These are phyloP conservation scores for Mycosphaerelloides madeirae DNA, from an alignment of 2,329 filamentous ascomycete species.

Conservation along the genomic window DNA sequence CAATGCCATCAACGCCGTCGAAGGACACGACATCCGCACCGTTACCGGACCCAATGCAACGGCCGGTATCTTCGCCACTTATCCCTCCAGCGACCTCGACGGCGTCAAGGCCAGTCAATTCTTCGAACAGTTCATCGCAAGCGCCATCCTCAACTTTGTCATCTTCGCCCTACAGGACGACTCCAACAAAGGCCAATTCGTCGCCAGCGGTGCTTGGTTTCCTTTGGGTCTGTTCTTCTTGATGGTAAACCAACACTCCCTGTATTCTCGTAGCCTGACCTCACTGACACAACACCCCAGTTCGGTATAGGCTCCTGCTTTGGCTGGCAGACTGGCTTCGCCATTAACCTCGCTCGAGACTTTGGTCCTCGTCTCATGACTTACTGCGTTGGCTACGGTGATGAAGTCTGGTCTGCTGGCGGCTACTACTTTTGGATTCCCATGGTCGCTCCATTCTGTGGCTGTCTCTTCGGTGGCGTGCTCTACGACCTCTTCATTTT, in stretches of 20 bases:
- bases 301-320: slow-evolving; percentile 64
- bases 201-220: slow-evolving; percentile 43
- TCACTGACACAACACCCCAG: slow-evolving; percentile 9
- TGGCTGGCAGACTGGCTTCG: slow-evolving; percentile 67
- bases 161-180: slow-evolving; percentile 64
- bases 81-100: slow-evolving; percentile 59
- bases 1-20: slow-evolving; percentile 55
- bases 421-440: slow-evolving; percentile 65
- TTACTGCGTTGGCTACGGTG: slow-evolving; percentile 63
- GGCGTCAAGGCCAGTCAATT: slow-evolving; percentile 54
- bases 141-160: slow-evolving; percentile 62
- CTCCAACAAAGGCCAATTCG: slow-evolving; percentile 35
- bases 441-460: slow-evolving; percentile 62
- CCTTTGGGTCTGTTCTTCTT: slow-evolving; percentile 61
- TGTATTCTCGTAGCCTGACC: neutral
- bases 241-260: slow-evolving; percentile 35
- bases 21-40: slow-evolving; percentile 57
- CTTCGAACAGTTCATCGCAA: slow-evolving; percentile 66
- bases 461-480: slow-evolving; percentile 59
- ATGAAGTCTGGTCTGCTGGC: slow-evolving; percentile 58
- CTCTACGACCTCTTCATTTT: slow-evolving; percentile 65
- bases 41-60: slow-evolving; percentile 57
- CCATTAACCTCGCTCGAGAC: slow-evolving; percentile 64
- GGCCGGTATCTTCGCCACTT: slow-evolving; percentile 65
- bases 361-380: slow-evolving; percentile 64